phyloP scores from a whole-genome alignment of 108 stramenopile species.

The Pseudonitzschia delicatissima region DNA sequence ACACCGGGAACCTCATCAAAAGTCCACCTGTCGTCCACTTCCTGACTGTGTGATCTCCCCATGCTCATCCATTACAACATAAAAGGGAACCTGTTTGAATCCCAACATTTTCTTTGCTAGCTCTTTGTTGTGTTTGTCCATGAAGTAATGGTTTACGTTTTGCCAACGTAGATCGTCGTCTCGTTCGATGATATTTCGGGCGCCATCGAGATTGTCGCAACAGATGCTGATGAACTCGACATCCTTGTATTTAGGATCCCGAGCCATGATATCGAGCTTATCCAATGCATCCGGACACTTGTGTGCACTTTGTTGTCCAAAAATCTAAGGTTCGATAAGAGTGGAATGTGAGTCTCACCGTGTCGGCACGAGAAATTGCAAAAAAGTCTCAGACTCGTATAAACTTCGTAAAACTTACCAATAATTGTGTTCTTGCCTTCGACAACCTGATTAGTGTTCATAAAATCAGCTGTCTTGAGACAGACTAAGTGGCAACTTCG shows the following conservation, averaged over 20 bases:
- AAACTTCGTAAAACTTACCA: slow-evolving; percentile 45
- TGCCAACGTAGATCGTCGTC: slow-evolving; percentile 71
- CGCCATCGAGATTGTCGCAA: slow-evolving; percentile 80
- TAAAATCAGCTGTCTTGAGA: slow-evolving; percentile 66
- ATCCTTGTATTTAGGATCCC: slow-evolving; percentile 55
- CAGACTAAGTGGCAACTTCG: slow-evolving; percentile 61
- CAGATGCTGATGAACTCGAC: slow-evolving; percentile 80
- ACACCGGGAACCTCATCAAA: slow-evolving; percentile 53
- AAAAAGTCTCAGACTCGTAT: neutral
- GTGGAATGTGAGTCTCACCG: neutral
- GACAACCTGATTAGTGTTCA: slow-evolving; percentile 48
- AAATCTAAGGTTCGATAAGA: slow-evolving; percentile 53
- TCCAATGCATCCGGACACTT: slow-evolving; percentile 84
- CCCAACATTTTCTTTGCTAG: slow-evolving; percentile 69
- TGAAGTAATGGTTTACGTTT: slow-evolving; percentile 72
- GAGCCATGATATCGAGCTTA: slow-evolving; percentile 57
- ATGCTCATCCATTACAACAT: slow-evolving; percentile 72
- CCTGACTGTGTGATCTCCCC: slow-evolving; percentile 78
- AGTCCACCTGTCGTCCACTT: slow-evolving; percentile 55
- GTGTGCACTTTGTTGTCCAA: slow-evolving; percentile 87
- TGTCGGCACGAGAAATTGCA: slow-evolving; percentile 19
- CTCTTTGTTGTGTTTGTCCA: slow-evolving; percentile 74
- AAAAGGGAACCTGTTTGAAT: slow-evolving; percentile 81
- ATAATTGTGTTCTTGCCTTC: slow-evolving; percentile 69
- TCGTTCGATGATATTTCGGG: slow-evolving; percentile 78